A percentile compares a stretch with the other conserved stretches of the same genome.
These are phyloP conservation scores for Eucalyptus viminalis DNA, from an alignment of 345 rosid genomes.

Conservation along the genomic window DNA sequence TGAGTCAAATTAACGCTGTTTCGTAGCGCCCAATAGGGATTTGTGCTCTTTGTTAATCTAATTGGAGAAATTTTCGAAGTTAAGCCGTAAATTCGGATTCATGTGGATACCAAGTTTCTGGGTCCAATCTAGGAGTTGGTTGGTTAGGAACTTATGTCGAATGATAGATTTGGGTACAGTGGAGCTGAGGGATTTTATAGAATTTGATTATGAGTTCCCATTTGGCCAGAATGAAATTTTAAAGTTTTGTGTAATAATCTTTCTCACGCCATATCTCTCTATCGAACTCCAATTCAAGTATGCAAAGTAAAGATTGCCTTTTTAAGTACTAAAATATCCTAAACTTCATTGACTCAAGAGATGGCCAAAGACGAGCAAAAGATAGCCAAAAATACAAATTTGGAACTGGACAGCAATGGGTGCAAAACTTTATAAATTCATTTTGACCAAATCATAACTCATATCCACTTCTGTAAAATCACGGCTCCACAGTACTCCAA, in stretches of 20 bases:
- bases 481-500: background rate
- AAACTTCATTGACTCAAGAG: background rate
- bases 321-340: background rate
- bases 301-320: background rate
- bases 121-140: background rate
- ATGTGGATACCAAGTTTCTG: background rate
- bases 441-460: too few species aligned
- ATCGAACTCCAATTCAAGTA: background rate
- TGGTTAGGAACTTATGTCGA: background rate
- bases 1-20: background rate
- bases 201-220: background rate
- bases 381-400: background rate
- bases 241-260: background rate
- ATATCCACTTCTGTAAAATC: background rate
- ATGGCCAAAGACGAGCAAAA: background rate
- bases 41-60: background rate
- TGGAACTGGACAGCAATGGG: background rate
- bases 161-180: background rate
- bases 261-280: background rate
- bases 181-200: background rate
- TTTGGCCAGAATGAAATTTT: background rate
- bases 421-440: too few species aligned
- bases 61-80: background rate
- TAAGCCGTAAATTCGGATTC: background rate
- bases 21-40: background rate